Evolutionary conservation across 371 early-diverging fungal genomes (phyloP), one percentile per base, ranked within the genome.

Genomic region (Mucor saturninus): DNA sequence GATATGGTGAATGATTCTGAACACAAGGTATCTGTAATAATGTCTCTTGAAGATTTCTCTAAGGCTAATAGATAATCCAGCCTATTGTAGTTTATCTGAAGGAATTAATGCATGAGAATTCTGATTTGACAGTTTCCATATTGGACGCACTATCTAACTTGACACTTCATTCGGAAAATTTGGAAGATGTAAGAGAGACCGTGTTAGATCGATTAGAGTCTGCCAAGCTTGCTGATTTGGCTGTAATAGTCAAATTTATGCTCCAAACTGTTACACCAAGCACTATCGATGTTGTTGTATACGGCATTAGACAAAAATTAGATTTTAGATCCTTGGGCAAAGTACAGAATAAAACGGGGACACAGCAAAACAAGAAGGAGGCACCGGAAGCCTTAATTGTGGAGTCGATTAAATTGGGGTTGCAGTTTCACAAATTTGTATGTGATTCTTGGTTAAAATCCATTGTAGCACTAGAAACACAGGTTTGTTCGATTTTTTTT

Each of bases 1-100:
- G 92, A 94, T 55, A 91, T 94, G 28, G 69, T 93, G 10, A 86
- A 84, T 8, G 93, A 94, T 54, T 83, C 91, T 8, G 89, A 91
- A 64, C 91, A 89, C 56, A 81, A 83, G 70, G 86, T 87, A 74
- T 15, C 15, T 43, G 14, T 14, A 1, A 21, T 21, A 21, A 21
- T 21, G 21, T 1, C 21, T 21, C 21, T 21, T 21, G 2, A 43
- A 43, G 14, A 10, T 42, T 6, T 42, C 28, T 46, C 21, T 46
- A 21, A 46, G 26, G 5, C n/a, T 26, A 46, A 46, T 46, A 21
- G 3, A 46, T 21, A n/a, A 1, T 15, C 9, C 57, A 87, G 83
- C 71, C 78, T 5, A 76, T 86, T 11, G 89, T 91, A 0, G 77
- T 83, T 4, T 86, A 82, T 43, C 67, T 93, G 26, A 86, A 86